Evolutionary conservation across 2,329 filamentous ascomycete species (phyloP), one percentile per base, ranked within the genome.

Genomic region (Xylaria arbuscula): DNA sequence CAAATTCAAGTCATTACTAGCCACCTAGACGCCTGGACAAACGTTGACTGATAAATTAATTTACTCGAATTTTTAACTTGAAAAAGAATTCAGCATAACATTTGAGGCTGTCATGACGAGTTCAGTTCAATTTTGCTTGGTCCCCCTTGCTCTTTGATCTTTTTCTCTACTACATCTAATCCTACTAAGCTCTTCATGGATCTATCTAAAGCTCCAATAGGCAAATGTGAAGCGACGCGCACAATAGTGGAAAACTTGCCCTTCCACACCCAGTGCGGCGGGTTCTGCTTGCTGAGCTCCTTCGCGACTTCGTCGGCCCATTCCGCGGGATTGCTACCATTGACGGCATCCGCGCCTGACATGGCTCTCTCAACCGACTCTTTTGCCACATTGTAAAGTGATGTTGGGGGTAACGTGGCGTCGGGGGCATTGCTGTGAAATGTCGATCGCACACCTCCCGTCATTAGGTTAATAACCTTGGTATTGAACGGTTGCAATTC

Each of bases 401-500:
- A 62, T 11, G 50, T 55, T 10, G 50, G 38, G 17, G 60, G 60
- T 6, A 62, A 51, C 24, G 6, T 47, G 13, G 60, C 50, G 17
- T 22, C 28, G 3, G 50, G 60, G 6, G 51, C 60, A 19, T 62
- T 62, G 6, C n/a, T 61, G 58, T 64, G 77, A 61, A 82, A 76
- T 4, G 76, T 76, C 1, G 60, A 62, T 13, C 40, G 17, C 10
- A 62, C 60, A 2, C 74, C 77, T 8, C 77, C 80, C 0, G 78
- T 79, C 70, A 78, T 73, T 42, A 78, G 63, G 28, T 76, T 73
- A 13, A 81, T 72, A 24, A 82, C 79, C 34, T 76, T 75, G 61
- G 81, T 70, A 24, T 74, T 77, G 53, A 82, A 76, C 0, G 78
- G 75, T 1, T 67, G 63, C 28, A 84, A 77, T 71, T 85, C 82